phyloP scores from a whole-genome alignment of 495 filamentous ascomycete genomes.

The Penicillium coffeae region DNA sequence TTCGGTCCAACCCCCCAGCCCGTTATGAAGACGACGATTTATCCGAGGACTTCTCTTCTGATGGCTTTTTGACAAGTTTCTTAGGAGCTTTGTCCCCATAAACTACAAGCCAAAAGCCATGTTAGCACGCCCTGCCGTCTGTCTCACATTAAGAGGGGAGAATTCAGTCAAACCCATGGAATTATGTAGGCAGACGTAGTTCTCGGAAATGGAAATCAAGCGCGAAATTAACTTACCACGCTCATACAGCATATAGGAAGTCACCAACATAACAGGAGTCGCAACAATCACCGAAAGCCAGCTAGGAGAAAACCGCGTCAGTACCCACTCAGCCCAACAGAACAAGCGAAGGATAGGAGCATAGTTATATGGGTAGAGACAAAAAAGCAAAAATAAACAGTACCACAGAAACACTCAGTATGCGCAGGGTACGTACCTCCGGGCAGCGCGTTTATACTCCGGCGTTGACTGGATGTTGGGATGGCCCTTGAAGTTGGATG shows the following conservation, averaged over 20 bases:
- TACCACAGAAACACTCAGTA: not conserved
- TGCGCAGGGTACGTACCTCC: slow-evolving; percentile 13
- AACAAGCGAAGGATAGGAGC: not conserved
- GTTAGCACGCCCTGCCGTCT: too few relatives aligned
- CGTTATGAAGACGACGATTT: not conserved
- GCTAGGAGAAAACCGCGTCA: slow-evolving; percentile 21
- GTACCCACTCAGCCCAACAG: not conserved
- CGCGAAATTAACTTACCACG: slow-evolving; percentile 12
- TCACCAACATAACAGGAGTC: slow-evolving; percentile 48
- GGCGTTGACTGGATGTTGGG: slow-evolving; percentile 26
- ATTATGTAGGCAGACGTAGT: not conserved
- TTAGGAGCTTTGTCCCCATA: slow-evolving; percentile 16
- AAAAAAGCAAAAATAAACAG: not conserved
- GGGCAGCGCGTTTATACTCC: slow-evolving; percentile 28
- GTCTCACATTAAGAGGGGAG: too few relatives aligned
- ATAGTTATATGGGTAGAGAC: not conserved
- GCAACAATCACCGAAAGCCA: slow-evolving; percentile 51
- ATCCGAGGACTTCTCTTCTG: not conserved
- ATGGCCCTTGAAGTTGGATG: slow-evolving; percentile 4
- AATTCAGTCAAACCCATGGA: not conserved
- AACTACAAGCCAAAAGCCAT: slow-evolving; percentile 4
- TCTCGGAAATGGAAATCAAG: not conserved
- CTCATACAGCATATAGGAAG: slow-evolving; percentile 25
- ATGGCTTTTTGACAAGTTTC: not conserved
- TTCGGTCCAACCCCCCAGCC: not conserved